A percentile compares a stretch with the other conserved stretches of the same genome.
Evolutionary conservation across 164 flowering plant genomes (phyloP).

Genomic region (Chimonanthus praecox): DNA sequence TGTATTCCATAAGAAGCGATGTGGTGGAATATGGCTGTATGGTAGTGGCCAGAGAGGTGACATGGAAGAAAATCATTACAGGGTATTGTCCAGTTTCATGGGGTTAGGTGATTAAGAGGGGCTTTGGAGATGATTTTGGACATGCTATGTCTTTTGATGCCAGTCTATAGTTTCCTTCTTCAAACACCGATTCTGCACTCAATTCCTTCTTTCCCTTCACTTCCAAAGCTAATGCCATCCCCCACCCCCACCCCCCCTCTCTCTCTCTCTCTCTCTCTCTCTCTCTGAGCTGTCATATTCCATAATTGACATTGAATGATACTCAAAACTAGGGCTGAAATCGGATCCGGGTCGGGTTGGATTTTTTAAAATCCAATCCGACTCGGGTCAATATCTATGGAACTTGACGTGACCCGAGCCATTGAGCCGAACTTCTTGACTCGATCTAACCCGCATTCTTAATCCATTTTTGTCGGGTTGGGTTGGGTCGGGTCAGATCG

Average conservation of each 20-base stretch:
- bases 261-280: not conserved
- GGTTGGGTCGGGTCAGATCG: too few relatives aligned
- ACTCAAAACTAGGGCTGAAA: too few relatives aligned
- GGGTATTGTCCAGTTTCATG: slow-evolving; percentile 35
- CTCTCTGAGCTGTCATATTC: not conserved
- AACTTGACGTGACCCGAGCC: too few relatives aligned
- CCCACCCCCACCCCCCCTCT: too few relatives aligned
- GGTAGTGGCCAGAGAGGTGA: slow-evolving; percentile 36
- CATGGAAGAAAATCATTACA: slow-evolving; percentile 47
- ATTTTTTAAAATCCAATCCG: too few relatives aligned
- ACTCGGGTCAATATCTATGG: too few relatives aligned
- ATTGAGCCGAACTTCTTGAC: too few relatives aligned
- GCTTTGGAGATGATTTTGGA: too few relatives aligned
- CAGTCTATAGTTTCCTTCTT: not conserved
- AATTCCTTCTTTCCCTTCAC: not conserved
- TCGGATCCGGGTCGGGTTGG: too few relatives aligned
- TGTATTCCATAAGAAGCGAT: slow-evolving; percentile 68
- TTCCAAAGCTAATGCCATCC: not conserved
- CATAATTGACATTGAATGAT: too few relatives aligned
- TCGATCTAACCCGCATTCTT: too few relatives aligned
- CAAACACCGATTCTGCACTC: not conserved
- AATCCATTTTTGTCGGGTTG: not conserved
- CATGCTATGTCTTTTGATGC: too few relatives aligned
- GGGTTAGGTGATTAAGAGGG: slow-evolving; percentile 33
- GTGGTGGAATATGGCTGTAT: slow-evolving; percentile 44